Evolutionary conservation across 2,329 filamentous ascomycete species (phyloP).

Genomic region (Neonectria punicea): DNA sequence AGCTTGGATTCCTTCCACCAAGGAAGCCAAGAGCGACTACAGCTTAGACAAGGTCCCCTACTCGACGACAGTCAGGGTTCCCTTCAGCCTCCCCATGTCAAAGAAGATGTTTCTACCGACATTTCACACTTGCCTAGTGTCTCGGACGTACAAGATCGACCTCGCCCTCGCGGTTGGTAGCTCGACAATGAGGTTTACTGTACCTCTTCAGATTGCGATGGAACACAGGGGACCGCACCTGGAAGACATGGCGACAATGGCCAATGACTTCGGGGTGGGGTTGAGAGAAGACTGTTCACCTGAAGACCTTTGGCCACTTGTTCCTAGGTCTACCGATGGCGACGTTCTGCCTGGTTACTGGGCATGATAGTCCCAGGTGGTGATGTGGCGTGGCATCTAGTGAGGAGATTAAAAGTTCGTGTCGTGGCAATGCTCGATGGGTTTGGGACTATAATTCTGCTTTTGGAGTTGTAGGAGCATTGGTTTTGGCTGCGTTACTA

Average conservation of each 20-base stretch:
- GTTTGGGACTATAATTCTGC: background rate
- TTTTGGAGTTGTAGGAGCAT: background rate
- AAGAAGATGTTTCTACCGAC: constrained; percentile 12
- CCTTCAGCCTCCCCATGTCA: constrained; percentile 2
- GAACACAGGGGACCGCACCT: background rate
- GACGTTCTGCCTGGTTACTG: background rate
- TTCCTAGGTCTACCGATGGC: background rate
- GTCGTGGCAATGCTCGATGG: background rate
- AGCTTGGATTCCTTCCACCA: background rate
- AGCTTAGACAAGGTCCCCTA: background rate
- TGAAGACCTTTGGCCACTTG: background rate
- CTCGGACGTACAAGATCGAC: constrained; percentile 15
- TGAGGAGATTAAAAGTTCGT: background rate
- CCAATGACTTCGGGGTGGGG: background rate
- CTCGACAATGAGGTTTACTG: background rate
- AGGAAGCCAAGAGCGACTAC: background rate
- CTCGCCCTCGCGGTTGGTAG: background rate
- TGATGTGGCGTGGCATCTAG: background rate
- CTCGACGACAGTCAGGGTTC: background rate
- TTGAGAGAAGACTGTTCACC: background rate
- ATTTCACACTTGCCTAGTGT: constrained; percentile 16
- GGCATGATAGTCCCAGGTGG: background rate
- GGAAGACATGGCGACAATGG: background rate
- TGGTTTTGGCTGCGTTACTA: background rate
- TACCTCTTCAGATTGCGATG: background rate